Evolutionary conservation across 208 protist genomes (phyloP).

Genomic region (Strigomonas galati): DNA sequence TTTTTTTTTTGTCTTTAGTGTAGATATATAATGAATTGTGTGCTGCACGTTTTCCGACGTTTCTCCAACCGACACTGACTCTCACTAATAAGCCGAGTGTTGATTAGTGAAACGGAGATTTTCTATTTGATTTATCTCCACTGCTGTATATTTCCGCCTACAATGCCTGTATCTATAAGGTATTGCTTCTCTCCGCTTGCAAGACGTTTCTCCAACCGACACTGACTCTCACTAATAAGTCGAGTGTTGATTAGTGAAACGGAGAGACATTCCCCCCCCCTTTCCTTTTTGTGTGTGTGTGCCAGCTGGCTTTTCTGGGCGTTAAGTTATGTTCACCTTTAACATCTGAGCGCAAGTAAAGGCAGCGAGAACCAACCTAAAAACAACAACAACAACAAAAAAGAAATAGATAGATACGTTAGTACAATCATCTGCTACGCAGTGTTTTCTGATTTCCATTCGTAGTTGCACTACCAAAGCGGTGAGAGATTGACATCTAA

Average conservation of each 20-base stretch:
- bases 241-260: conserved; percentile 11
- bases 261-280: neutral
- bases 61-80: conserved; percentile 12
- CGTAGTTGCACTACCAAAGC: conserved; percentile 15
- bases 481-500: conserved; percentile 3
- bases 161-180: too few relatives aligned
- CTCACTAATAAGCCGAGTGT: neutral
- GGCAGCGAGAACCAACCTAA: too few relatives aligned
- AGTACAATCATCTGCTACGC: conserved; percentile 16
- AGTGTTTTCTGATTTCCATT: conserved; percentile 13
- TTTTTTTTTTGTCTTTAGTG: neutral
- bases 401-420: too few relatives aligned
- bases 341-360: conserved; percentile 15
- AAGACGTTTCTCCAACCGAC: conserved; percentile 14
- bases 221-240: conserved; percentile 1
- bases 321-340: conserved; percentile 6
- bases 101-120: conserved; percentile 12
- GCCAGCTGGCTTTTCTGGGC: conserved; percentile 11
- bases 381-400: too few relatives aligned
- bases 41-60: neutral
- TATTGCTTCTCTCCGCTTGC: neutral
- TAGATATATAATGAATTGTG: too few relatives aligned
- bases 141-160: too few relatives aligned
- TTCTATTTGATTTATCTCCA: neutral
- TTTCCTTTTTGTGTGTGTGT: neutral